Base-by-base conservation (phyloP, 108 stramenopile genomes). In the Aurantiochytrium sp. region DNA sequence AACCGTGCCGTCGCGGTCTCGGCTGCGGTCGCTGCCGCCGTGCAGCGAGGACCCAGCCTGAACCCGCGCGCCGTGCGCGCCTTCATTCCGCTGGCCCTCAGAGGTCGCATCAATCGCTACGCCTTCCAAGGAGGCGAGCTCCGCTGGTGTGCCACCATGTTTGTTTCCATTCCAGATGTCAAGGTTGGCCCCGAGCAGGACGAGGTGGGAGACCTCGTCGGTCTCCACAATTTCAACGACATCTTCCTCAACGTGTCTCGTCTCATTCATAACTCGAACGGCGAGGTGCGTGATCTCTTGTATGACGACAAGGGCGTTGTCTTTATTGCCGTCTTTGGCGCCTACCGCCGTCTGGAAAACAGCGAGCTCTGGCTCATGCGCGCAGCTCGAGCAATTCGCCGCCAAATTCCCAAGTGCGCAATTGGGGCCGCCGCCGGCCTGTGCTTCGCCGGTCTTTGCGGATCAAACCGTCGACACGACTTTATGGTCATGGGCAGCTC, bases 261-360 rank as follows among this genome's bases (percentile, higher is more conserved):
- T 6, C 49, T 53, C 23, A 83, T 83, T 4, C 76, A 83, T 4
- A 21, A 23, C 49, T 83, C 49, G 23, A 83, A 83, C 23, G 76
- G 76, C 4, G 76, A 83, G 76, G 51, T 83, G 45, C 45, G 76
- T 12, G 76, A 83, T 35, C 51, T 83, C 25, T 53, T 83, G 25
- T 47, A 45, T 83, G 76, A 83, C 28, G 76, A 83, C 76, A 83
- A 83, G 51, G 76, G 76, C 19, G 0, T 12, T 4, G 49, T 83
- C 76, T 83, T 47, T 53, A 83, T 83, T 83, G 76, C 76, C 3
- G 45, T 83, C 45, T 83, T 83, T 83, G 76, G 76, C 45, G 76
- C 76, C 4, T 83, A 83, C 51, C 45, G 51, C 10, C 6, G 51
- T 6, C 45, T 83, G 18, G 49, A 83, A 83, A 83, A 83, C 51